Conservation (phyloP, 176 grass and related monocot genomes). For the Poa annua region DNA sequence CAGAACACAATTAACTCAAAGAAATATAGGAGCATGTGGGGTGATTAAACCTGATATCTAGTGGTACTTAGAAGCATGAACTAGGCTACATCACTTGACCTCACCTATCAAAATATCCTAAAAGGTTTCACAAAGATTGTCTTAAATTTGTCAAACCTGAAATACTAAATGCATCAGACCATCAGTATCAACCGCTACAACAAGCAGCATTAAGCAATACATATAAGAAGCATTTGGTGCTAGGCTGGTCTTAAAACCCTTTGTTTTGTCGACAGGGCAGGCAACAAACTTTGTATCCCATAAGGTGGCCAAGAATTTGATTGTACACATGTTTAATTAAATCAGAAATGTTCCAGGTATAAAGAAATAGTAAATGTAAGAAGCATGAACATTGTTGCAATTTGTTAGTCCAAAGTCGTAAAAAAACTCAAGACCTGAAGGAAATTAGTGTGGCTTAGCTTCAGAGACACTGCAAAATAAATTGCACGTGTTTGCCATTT, state of each 20-base stretch:
- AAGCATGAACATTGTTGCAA: slow-evolving; percentile 14
- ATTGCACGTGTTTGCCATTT: neutral
- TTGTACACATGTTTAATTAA: neutral
- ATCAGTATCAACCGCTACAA: no score
- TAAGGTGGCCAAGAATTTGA: neutral
- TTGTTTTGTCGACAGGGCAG: neutral
- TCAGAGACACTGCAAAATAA: neutral
- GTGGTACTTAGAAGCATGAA: no score
- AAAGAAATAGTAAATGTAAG: neutral
- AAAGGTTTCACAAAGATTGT: no score
- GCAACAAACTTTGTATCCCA: neutral
- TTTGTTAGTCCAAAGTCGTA: slow-evolving; percentile 13
- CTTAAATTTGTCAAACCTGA: no score
- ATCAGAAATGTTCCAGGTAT: neutral
- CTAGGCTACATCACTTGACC: no score
- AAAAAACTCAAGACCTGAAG: neutral
- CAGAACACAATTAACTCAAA: no score
- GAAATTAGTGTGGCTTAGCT: neutral
- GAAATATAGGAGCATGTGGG: no score
- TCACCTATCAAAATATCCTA: no score
- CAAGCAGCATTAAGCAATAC: no score
- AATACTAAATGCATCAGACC: no score
- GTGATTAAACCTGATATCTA: no score
- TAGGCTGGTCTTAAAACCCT: neutral
- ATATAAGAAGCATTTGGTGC: neutral